phyloP scores from a whole-genome alignment of 495 filamentous ascomycete genomes.

The Rostrohypoxylon terebratum region DNA sequence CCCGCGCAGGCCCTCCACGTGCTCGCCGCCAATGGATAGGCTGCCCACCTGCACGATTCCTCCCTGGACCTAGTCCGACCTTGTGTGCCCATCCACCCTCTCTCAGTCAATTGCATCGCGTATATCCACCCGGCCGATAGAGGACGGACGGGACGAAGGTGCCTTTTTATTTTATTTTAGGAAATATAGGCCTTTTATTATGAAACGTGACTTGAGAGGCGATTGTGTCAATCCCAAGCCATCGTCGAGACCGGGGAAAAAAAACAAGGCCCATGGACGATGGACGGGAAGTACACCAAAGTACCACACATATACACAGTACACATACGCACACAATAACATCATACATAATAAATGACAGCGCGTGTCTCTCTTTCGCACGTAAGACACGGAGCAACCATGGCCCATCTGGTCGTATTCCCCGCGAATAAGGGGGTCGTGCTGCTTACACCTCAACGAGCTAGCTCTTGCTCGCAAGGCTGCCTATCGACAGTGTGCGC shows the following conservation, averaged over 20 bases:
- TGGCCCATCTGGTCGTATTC: constrained; percentile 12
- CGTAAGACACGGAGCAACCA: constrained; percentile 20
- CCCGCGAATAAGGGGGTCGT: constrained; percentile 23
- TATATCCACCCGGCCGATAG: constrained; percentile 8
- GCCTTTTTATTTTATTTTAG: too few species aligned
- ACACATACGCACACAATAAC: not conserved
- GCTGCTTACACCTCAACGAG: constrained; percentile 13
- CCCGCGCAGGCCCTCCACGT: constrained; percentile 19
- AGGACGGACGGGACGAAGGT: not conserved
- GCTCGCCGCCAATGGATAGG: constrained; percentile 19
- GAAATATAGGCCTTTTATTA: too few species aligned
- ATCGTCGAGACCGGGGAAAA: not conserved
- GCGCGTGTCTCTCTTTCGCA: constrained; percentile 14
- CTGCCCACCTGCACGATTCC: constrained; percentile 13
- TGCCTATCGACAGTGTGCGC: constrained; percentile 14
- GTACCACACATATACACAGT: constrained; percentile 1
- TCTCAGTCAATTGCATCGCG: not conserved
- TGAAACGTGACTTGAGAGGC: not conserved
- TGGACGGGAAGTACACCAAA: constrained; percentile 12
- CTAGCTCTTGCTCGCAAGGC: constrained; percentile 8
- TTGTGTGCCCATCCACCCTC: not conserved
- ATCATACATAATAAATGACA: not conserved
- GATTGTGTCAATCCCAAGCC: constrained; percentile 26
- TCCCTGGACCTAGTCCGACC: not conserved
- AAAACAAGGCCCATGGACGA: not conserved